Base-by-base conservation (phyloP, 2,329 filamentous ascomycete genomes). In the Orbilia ellipsospora region DNA sequence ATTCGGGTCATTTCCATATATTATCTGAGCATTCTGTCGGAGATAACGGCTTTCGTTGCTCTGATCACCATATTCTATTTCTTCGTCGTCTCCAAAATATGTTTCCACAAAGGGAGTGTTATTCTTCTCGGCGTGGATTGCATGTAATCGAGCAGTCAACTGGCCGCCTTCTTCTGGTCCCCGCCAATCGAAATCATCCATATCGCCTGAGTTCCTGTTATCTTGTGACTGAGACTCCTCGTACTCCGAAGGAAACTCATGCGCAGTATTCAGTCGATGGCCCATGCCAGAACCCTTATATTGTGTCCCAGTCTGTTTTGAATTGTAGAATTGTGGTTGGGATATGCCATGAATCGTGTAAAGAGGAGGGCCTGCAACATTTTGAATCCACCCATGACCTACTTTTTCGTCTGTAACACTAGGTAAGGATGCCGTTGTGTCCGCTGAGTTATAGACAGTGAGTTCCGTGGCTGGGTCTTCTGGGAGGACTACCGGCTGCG, bases 361-460 rank as follows among this genome's bases (percentile, higher is more conserved):
- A 10, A 57, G 16, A 6, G 51, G 31, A 13, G 66, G 66, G 1
- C 68, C 68, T 0, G 60, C 60, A 15, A 65, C 31, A 51, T 48
- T 60, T 15, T 65, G 50, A 3, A 73, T 26, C 68, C 52, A 60
- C 7, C 28, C 42, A 4, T 26, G 31, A 4, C 68, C 68, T 10
- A 1, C 16, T 13, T 48, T 65, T 20, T 73, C 68, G 18, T 73
- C 68, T 36, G 40, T 55, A 0, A 65, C 16, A 20, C 68, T 65
- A 1, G 61, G 60, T 2, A 65, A 31, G 4, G 65, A 69, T 36
- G 31, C 31, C 16, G 55, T 63, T 13, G 15, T 28, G 26, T 56
- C 48, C 5, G n/a, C 26, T 7, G 48, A 23, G 8, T 40, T 23
- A 23, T 48, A 45, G 8, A 44, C 56, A 5, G 65, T 45, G 13